Evolutionary conservation across 352 stramenopile species (phyloP).

Genomic region (Bremia lactucae): DNA sequence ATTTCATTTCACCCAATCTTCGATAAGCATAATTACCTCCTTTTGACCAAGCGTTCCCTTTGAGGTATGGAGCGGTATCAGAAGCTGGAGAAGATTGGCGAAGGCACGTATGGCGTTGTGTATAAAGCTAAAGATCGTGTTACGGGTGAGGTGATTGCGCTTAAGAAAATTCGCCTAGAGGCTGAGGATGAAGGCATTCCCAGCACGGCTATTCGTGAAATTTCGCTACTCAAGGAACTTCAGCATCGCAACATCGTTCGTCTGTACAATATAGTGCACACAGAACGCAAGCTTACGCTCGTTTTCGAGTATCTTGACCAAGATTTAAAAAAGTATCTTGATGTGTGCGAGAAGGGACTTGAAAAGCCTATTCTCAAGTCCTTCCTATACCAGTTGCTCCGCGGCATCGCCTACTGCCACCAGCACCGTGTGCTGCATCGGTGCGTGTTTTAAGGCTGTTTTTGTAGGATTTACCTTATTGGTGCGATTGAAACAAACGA

Average conservation of each 20-base stretch:
- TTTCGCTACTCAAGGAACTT: constrained; percentile 95
- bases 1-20: no score
- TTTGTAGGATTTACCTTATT: no score
- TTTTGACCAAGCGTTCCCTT: no score
- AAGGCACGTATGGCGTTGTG: constrained; percentile 98
- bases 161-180: constrained; percentile 99
- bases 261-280: constrained; percentile 99
- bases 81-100: constrained; percentile 94
- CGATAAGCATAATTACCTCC: no score
- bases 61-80: constrained; percentile 86
- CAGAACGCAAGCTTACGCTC: constrained; percentile 96
- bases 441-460: constrained; percentile 20
- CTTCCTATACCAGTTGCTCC: constrained; percentile 99
- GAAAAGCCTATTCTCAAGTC: constrained; percentile 88
- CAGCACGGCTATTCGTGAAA: constrained; percentile 97
- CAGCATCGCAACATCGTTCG: constrained; percentile 97
- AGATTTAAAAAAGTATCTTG: constrained; percentile 99
- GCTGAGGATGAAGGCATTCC: constrained; percentile 97
- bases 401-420: constrained; percentile 99
- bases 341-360: constrained; percentile 96
- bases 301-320: constrained; percentile 99
- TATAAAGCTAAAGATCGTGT: constrained; percentile 98
- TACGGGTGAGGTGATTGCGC: constrained; percentile 95
- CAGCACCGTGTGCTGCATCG: constrained; percentile 90
- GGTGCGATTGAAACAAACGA: neutral